Conservation (phyloP, 2,329 filamentous ascomycete species). For the Fusarium veterinarium region DNA sequence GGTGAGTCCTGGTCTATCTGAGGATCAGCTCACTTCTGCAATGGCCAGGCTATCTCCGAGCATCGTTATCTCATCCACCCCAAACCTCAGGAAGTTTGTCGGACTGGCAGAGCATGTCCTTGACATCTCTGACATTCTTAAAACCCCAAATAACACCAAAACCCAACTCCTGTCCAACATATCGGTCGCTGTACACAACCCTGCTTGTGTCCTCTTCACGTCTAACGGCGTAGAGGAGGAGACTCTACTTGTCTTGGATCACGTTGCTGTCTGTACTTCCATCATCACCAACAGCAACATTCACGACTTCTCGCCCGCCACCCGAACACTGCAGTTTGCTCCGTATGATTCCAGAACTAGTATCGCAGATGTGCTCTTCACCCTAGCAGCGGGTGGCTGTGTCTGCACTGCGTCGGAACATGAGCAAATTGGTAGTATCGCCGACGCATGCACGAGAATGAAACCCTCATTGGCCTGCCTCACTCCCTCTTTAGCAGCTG, state of each 20-base stretch:
- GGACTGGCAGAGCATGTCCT: neutral
- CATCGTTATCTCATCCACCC: neutral
- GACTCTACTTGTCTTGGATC: slow-evolving; percentile 2
- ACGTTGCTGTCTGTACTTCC: slow-evolving; percentile 6
- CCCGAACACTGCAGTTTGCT: neutral
- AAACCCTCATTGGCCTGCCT: neutral
- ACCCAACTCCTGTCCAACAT: too few species aligned
- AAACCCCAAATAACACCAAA: too few species aligned
- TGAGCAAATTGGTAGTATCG: neutral
- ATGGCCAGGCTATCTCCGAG: neutral
- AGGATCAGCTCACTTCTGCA: neutral
- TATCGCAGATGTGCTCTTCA: neutral
- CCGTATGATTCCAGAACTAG: neutral
- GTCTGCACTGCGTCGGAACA: neutral
- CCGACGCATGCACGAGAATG: neutral
- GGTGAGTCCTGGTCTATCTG: neutral
- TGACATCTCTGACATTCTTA: neutral
- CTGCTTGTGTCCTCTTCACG: too few species aligned
- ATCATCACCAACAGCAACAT: slow-evolving; percentile 4
- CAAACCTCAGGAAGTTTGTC: neutral
- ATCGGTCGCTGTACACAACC: too few species aligned
- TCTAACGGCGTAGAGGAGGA: neutral
- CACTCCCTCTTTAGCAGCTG: neutral
- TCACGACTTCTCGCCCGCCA: slow-evolving; percentile 9
- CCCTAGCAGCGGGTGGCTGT: neutral